Evolutionary conservation across 345 rosid genomes (phyloP).

Genomic region (Aegle marmelos): DNA sequence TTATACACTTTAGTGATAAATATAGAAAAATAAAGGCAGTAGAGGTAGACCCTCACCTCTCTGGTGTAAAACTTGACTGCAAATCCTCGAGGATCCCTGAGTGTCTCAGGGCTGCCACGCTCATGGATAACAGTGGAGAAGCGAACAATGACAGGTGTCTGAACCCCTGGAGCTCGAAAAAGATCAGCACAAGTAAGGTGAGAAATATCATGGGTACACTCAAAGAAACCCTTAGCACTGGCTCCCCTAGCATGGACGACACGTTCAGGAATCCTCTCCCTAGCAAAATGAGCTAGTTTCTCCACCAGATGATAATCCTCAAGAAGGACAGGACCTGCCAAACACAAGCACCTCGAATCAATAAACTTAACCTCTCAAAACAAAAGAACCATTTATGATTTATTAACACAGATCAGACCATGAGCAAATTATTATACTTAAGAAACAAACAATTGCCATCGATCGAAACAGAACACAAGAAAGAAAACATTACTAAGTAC

Average conservation of each 20-base stretch:
- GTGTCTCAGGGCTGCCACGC: constrained; percentile 98
- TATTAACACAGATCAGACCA: neutral
- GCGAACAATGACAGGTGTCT: constrained; percentile 92
- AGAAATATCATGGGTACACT: constrained; percentile 89
- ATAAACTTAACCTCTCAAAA: neutral
- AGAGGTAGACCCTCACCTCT: constrained; percentile 50
- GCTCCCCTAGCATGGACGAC: constrained; percentile 98
- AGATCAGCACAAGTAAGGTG: constrained; percentile 85
- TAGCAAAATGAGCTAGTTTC: constrained; percentile 85
- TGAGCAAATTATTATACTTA: too few species aligned
- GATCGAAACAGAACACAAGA: neutral
- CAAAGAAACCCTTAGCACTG: constrained; percentile 98
- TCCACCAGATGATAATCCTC: constrained; percentile 97
- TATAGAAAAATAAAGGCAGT: neutral
- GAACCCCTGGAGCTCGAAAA: constrained; percentile 87
- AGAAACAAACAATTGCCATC: too few species aligned
- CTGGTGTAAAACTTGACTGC: constrained; percentile 98
- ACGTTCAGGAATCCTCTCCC: constrained; percentile 95
- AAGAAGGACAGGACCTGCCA: constrained; percentile 82
- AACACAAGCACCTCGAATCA: neutral
- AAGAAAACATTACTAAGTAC: neutral
- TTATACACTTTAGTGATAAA: neutral
- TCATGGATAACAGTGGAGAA: constrained; percentile 98
- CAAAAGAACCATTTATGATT: neutral
- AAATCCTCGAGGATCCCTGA: constrained; percentile 94